Base-by-base conservation (phyloP, 192 early-diverging fungal species). In the Hyaloraphidium curvatum region DNA sequence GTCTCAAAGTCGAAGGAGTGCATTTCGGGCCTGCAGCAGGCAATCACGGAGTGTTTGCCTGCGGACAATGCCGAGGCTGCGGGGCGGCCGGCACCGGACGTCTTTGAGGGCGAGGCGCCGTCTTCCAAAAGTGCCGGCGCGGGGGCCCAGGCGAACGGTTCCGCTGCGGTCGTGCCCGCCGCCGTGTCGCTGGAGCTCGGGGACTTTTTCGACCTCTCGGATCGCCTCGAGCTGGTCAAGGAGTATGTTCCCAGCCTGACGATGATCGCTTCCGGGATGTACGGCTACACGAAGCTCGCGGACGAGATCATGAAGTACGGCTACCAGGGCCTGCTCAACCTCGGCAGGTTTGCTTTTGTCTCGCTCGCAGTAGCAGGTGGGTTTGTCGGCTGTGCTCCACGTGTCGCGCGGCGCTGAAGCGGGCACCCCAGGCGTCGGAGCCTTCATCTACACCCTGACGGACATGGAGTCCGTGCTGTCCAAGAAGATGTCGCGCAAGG, bases 121-220 rank as follows among this genome's bases (percentile, higher is more conserved):
- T n/a, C 37, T 39, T 39, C 37, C 14, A n/a, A n/a, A 14, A 14
- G 14, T 14, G n/a, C 14, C 17, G 31, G 5, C 52, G 26, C 29
- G 22, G 9, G 22, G 16, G 14, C 52, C 39, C 23, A 5, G 43
- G 7, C 48, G 56, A 14, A 27, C 54, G 19, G 54, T 57, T 3
- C 54, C 55, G 31, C 9, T 9, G 9, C 11, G 50, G 21, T 21
- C 50, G 51, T 31, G 50, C 30, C 17, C 30, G 28, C 56, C 51
- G 59, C 55, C 31, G 56, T 64, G 29, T 61, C 61, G 21, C 35
- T 77, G 50, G 63, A 69, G 50, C 30, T 77, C 2, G 57, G 61
- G 2, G 73, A 73, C 21, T 73, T 75, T 33, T 72, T 77, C 43
- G 75, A 77, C 27, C 39, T 64, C 13, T 23, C 56, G 39, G 75